Percentiles rank a stretch among this genome's conserved stretches.
Conservation (phyloP, 345 rosid genomes). For the Corchorus capsularis region DNA sequence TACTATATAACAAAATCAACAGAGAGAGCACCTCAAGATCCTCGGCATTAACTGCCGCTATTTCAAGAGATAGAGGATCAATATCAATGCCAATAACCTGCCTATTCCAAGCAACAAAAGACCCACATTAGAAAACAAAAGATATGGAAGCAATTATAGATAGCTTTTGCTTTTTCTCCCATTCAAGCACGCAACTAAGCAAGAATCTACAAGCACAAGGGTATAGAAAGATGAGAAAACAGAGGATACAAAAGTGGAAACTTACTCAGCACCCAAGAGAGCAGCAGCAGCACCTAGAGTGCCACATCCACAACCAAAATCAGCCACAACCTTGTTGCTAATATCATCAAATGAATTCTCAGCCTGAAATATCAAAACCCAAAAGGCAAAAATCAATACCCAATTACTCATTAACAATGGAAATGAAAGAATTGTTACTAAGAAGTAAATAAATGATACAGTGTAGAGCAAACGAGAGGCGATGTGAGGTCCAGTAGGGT, state of each 20-base stretch:
- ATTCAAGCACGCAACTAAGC: not conserved
- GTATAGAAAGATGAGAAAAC: slow-evolving; percentile 3
- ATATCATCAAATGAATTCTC: slow-evolving; percentile 90
- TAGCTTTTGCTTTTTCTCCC: not conserved
- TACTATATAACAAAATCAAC: not conserved
- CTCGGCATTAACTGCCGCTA: slow-evolving; percentile 72
- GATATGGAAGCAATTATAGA: not conserved
- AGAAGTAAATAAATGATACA: slow-evolving; percentile 30
- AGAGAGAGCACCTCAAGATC: slow-evolving; percentile 69
- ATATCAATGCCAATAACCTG: slow-evolving; percentile 79
- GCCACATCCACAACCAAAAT: slow-evolving; percentile 98
- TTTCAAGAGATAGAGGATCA: slow-evolving; percentile 74
- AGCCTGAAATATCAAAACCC: slow-evolving; percentile 48
- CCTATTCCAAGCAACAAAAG: slow-evolving; percentile 37
- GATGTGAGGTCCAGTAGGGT: slow-evolving; percentile 94
- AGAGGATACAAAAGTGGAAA: slow-evolving; percentile 1
- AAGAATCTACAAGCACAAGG: not conserved
- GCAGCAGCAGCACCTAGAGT: slow-evolving; percentile 86
- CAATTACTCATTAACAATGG: slow-evolving; percentile 1
- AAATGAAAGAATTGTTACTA: not conserved
- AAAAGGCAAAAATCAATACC: slow-evolving; percentile 7
- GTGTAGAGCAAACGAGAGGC: slow-evolving; percentile 95
- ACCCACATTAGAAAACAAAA: not conserved
- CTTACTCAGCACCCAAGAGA: slow-evolving; percentile 90
- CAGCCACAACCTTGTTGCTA: slow-evolving; percentile 70